Conservation (phyloP, 306 rosid genomes). For the Fragaria ananassa region DNA sequence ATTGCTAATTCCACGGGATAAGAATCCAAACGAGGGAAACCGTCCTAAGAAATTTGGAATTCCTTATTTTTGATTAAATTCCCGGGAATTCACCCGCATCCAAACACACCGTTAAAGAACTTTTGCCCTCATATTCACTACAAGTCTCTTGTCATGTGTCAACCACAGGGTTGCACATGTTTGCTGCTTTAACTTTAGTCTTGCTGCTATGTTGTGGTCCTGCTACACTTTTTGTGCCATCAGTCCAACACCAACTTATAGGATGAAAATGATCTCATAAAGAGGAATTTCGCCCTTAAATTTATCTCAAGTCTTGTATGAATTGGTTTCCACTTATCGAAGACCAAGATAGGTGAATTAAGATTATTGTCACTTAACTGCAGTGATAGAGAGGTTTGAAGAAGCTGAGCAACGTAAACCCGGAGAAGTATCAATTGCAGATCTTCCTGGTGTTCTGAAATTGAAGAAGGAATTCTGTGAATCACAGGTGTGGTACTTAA, state of each 20-base stretch:
- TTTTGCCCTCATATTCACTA: not conserved
- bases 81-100: no score
- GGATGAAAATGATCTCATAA: not conserved
- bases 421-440: constrained; percentile 56
- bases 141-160: not conserved
- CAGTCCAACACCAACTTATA: not conserved
- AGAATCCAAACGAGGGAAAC: no score
- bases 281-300: not conserved
- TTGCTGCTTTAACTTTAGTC: not conserved
- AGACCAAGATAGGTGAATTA: not conserved
- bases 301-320: not conserved
- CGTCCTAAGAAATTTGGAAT: no score
- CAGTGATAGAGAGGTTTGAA: constrained; percentile 80
- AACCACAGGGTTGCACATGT: not conserved
- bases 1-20: no score
- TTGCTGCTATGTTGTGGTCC: not conserved
- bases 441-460: constrained; percentile 68
- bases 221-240: not conserved
- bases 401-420: constrained; percentile 67
- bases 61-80: no score
- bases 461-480: constrained; percentile 70
- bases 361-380: constrained; percentile 11
- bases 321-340: not conserved
- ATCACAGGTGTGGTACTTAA: constrained; percentile 49
- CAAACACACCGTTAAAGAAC: not conserved